Evolutionary conservation across 768 basidiomycete species (phyloP), one percentile per base, ranked within the genome.

Genomic region (Termitomyces sp.): DNA sequence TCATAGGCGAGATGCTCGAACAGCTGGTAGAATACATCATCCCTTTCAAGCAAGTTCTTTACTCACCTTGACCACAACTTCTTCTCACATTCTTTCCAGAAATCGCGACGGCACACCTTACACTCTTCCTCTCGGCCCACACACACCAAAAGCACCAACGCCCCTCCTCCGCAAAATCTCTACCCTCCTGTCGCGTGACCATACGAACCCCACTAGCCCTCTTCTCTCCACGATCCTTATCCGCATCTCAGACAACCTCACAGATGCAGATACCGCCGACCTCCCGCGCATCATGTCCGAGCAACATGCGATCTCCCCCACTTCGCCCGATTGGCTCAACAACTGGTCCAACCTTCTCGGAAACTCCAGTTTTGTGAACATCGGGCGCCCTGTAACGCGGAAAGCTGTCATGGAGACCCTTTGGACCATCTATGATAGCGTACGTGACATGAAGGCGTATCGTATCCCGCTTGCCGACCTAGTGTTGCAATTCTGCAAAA

Each of bases 261-360:
- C 85, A 3, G 91, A 93, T 64, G 67, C 70, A 16, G 88, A 91
- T 68, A 88, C 89, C 0, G 82, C 85, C 0, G 80, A 80, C 55
- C 77, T 91, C 3, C 83, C 90, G 8, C 68, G 68, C 12, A 74
- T 84, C 56, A 89, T 93, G 86, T 75, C 79, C 40, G 84, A 85
- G 49, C 84, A 89, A 59, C 85, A 89, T n/a, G n/a, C 64, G 82
- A 85, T 92, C 36, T 86, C 84, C 2, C 91, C 91, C 1, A 88
- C 88, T 12, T 85, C 87, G 1, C 84, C 87, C 0, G 81, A 85
- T 6, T 93, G 91, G 91, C 71, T 92, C 32, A 74, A 74, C 18
- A 86, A 88, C 67, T 92, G 91, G 91, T 70, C 77, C 40, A 78
- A 66, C 40, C 74, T 91, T 7, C 70, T 91, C 15, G 74, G 72